Conservation (phyloP, 495 filamentous ascomycete species). For the Aspergillus taichungensis region DNA sequence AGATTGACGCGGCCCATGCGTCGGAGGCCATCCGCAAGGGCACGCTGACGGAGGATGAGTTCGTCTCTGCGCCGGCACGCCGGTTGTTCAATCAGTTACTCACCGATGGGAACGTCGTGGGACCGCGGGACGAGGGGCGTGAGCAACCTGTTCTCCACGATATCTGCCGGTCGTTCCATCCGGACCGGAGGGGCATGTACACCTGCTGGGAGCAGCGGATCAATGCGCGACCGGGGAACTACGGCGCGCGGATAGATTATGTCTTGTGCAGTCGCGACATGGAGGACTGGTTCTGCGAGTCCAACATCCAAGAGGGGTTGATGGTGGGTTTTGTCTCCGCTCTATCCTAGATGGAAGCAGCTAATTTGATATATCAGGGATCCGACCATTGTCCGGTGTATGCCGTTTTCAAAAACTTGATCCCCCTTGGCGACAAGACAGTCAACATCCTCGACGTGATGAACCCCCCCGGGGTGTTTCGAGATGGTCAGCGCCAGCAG, state of each 20-base stretch:
- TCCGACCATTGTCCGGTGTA: slow-evolving; percentile 97
- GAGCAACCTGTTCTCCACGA: slow-evolving; percentile 75
- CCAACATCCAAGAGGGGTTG: slow-evolving; percentile 93
- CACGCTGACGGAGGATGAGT: slow-evolving; percentile 55
- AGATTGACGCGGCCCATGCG: slow-evolving; percentile 64
- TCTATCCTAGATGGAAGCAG: background rate
- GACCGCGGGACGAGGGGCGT: slow-evolving; percentile 60
- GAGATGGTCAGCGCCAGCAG: slow-evolving; percentile 55
- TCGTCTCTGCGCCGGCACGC: slow-evolving; percentile 63
- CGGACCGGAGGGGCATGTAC: slow-evolving; percentile 77
- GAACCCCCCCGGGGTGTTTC: slow-evolving; percentile 71
- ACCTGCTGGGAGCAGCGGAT: slow-evolving; percentile 89
- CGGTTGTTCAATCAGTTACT: slow-evolving; percentile 80
- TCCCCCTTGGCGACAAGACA: slow-evolving; percentile 41
- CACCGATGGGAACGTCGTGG: slow-evolving; percentile 59
- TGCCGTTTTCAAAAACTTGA: slow-evolving; percentile 58
- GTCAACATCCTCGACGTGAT: slow-evolving; percentile 62
- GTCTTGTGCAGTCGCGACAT: slow-evolving; percentile 75
- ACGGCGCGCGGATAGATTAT: slow-evolving; percentile 87
- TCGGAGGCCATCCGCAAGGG: slow-evolving; percentile 64
- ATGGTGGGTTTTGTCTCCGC: slow-evolving; percentile 41
- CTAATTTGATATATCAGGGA: slow-evolving; percentile 41
- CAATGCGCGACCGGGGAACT: slow-evolving; percentile 85
- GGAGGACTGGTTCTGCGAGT: slow-evolving; percentile 72
- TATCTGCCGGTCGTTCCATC: slow-evolving; percentile 77